Evolutionary conservation across 1,139 yeast genomes (phyloP), one percentile per base, ranked within the genome.

Genomic region (Pichia sp.): DNA sequence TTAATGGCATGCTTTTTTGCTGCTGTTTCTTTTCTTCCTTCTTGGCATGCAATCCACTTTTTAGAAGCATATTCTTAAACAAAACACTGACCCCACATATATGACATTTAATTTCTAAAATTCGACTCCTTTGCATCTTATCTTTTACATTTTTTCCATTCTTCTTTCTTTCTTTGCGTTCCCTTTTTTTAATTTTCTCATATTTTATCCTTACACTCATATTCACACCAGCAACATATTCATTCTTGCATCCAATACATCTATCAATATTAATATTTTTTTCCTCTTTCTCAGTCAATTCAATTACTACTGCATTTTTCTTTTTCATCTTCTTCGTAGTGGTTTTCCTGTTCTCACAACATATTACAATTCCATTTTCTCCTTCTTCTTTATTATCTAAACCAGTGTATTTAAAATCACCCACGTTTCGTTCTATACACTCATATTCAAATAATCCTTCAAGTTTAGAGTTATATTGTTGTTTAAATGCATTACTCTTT

Each of bases 191-290:
- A 11, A 3, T 16, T 26, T 24, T 27, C 30, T 16, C 37, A 24
- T 47, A 49, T 11, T 25, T 30, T 4, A 49, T 28, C 10, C 57
- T 35, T 11, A 51, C 39, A 23, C 30, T 29, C 27, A 50, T 16
- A 12, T 40, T 54, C n/a, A 51, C 7, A 1, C 55, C 55, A 12
- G 50, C 41, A 9, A 54, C 44, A 11, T 46, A 35, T 10, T 44
- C 40, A 26, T 39, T 43, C 8, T 40, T 30, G 30, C 57, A 54
- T 70, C 66, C 63, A 80, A 80, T 54, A 80, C 70, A 54, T 70
- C 75, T 1, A 87, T 87, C 47, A 9, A 37, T 24, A 10, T 34
- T 37, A 8, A 30, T 20, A 1, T 28, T 30, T 16, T 35, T 30
- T 23, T 8, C 43, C 32, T 29, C 45, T 11, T n/a, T 27, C 1